These are phyloP conservation scores for Leishmania gerbilli DNA, from an alignment of 208 protist genomes.

Conservation along the genomic window DNA sequence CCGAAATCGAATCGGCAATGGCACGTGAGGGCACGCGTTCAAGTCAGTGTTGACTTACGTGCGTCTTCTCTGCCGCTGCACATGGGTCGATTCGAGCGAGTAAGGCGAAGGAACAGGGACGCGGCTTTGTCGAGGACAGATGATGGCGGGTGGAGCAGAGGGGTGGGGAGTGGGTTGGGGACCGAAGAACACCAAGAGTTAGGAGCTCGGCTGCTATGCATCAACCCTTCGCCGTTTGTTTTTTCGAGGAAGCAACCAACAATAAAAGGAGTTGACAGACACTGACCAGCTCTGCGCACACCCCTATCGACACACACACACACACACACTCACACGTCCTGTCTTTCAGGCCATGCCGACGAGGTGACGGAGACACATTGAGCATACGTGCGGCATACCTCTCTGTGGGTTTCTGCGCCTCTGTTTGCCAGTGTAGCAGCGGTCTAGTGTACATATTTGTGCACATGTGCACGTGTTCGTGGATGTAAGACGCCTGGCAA, in stretches of 20 bases:
- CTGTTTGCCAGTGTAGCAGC: not conserved
- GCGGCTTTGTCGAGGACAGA: not conserved
- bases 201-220: not conserved
- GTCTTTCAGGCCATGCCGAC: not conserved
- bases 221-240: not conserved
- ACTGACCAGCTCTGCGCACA: not conserved
- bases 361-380: not conserved
- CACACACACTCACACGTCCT: not conserved
- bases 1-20: not conserved
- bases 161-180: not conserved
- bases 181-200: no score
- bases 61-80: not conserved
- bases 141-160: not conserved
- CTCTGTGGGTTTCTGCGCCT: not conserved
- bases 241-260: not conserved
- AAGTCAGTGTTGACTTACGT: slow-evolving; percentile 34
- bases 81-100: not conserved
- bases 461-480: not conserved
- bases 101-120: not conserved
- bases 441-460: not conserved
- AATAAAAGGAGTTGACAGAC: not conserved
- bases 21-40: slow-evolving; percentile 5
- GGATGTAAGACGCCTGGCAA: not conserved
- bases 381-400: slow-evolving; percentile 4
- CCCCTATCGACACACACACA: not conserved